Base-by-base conservation (phyloP, 2,329 filamentous ascomycete genomes). In the Trichoderma lentiforme region DNA sequence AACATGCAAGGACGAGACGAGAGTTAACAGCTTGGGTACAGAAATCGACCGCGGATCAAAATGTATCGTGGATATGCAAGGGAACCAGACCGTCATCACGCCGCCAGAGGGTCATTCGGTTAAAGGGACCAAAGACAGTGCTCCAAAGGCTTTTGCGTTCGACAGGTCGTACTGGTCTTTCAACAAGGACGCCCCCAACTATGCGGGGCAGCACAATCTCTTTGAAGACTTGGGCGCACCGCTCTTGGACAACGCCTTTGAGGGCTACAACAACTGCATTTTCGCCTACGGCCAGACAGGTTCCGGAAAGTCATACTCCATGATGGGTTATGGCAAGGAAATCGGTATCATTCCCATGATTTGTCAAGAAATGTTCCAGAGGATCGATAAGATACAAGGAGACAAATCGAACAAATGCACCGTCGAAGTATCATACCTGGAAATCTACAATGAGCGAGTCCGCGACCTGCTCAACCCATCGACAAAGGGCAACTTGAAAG, bases 151-250 rank as follows among this genome's bases (percentile, higher is more conserved):
- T 1, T 99, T 99, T 82, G 95, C 95, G 63, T 99, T 98, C 83
- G 96, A 99, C 84, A 91, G 91, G 79, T 98, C 94, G 68, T 99
- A 99, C 84, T 99, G 96, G 96, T 98, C 95, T 68, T 99, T 98
- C 82, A 90, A 95, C 83, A 92, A 92, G 77, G 87, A 87, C 61
- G 94, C 94, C 76, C 83, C 89, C 1, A 91, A 93, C 81, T 99
- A 95, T 81, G 95, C 96, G 58, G 94, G 93, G 21, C 96, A 99
- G 81, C 92, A 95, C 73, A 89, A 96, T 79, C 86, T 99, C 21
- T 97, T 97, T 81, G 87, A 90, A 69, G 96, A 98, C 80, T 84
- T 99, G 74, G 96, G 96, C 74, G 89, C 90, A 76, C 96, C 96
- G 68, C 87, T 99, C 72, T 88, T 99, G 76, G 95, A 99, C 84